These are phyloP conservation scores for Saussurea involucrata DNA, from an alignment of 129 eudicot genomes.

Conservation along the genomic window DNA sequence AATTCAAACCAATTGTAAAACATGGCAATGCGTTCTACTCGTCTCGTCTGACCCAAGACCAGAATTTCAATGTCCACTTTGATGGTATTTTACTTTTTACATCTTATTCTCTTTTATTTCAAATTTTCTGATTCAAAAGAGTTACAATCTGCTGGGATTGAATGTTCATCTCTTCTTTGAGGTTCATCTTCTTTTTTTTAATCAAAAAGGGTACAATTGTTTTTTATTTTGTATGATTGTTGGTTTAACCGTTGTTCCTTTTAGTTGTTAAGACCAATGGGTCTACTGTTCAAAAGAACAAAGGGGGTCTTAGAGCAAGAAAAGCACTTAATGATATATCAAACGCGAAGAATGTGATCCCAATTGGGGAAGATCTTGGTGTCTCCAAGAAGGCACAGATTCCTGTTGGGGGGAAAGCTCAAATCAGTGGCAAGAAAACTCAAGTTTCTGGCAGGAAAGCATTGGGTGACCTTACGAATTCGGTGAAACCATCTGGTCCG, in stretches of 20 bases:
- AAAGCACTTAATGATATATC: slow-evolving; percentile 75
- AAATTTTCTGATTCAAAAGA: neutral
- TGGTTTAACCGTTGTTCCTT: slow-evolving; percentile 8
- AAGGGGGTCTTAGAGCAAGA: slow-evolving; percentile 51
- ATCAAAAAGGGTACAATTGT: neutral
- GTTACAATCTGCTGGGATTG: neutral
- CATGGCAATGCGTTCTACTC: slow-evolving; percentile 43
- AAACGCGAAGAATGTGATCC: slow-evolving; percentile 51
- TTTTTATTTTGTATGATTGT: neutral
- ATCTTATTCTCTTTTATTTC: neutral
- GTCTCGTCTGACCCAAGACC: slow-evolving; percentile 49
- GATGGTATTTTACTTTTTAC: slow-evolving; percentile 35
- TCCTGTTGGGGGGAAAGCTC: slow-evolving; percentile 18
- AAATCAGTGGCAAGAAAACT: slow-evolving; percentile 33
- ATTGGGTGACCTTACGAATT: slow-evolving; percentile 74
- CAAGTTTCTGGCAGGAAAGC: slow-evolving; percentile 64
- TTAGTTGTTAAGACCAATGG: slow-evolving; percentile 27
- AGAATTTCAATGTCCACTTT: slow-evolving; percentile 46
- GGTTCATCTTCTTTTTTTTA: neutral
- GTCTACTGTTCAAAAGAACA: slow-evolving; percentile 32
- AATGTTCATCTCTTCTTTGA: neutral
- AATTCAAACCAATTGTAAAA: slow-evolving; percentile 16
- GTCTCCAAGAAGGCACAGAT: slow-evolving; percentile 25
- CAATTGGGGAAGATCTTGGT: slow-evolving; percentile 45
- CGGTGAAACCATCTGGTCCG: slow-evolving; percentile 42